phyloP scores from a whole-genome alignment of 768 basidiomycete species.

The Serpula lacrymans region DNA sequence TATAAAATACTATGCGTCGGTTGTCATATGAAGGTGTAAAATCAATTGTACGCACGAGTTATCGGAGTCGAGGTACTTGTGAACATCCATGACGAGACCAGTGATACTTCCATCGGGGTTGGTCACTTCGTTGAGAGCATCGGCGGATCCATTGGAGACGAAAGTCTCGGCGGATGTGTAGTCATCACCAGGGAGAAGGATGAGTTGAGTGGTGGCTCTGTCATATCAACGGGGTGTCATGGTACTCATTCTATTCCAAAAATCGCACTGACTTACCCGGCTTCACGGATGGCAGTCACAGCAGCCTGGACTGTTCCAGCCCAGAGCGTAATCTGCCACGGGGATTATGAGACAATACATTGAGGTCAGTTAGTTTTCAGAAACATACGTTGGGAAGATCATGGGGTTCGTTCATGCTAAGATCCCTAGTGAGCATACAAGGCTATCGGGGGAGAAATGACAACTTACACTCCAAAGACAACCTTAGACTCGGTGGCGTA shows the following conservation, averaged over 20 bases:
- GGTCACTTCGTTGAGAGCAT: slow-evolving; percentile 36
- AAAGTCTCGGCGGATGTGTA: slow-evolving; percentile 37
- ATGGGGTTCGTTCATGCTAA: slow-evolving; percentile 48
- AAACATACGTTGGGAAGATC: slow-evolving; percentile 34
- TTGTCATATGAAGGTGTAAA: not conserved
- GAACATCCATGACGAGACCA: slow-evolving; percentile 43
- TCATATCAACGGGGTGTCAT: slow-evolving; percentile 38
- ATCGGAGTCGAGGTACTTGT: slow-evolving; percentile 42
- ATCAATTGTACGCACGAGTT: slow-evolving; percentile 28
- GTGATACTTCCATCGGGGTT: slow-evolving; percentile 36
- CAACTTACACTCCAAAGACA: slow-evolving; percentile 44
- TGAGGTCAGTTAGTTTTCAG: not conserved
- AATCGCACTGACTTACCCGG: too few relatives aligned
- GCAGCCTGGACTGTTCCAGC: slow-evolving; percentile 29
- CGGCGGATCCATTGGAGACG: slow-evolving; percentile 37
- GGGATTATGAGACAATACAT: not conserved
- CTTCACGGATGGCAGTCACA: slow-evolving; percentile 34
- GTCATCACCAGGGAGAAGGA: slow-evolving; percentile 42
- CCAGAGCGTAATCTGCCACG: slow-evolving; percentile 20
- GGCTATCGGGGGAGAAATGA: slow-evolving; percentile 26
- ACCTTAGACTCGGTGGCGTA: slow-evolving; percentile 39
- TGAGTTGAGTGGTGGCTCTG: slow-evolving; percentile 35
- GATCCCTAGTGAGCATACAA: slow-evolving; percentile 5
- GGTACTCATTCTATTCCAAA: slow-evolving; percentile 7
- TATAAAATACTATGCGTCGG: slow-evolving; percentile 19